Conservation (phyloP, 192 early-diverging fungal genomes). For the Entomortierella parvispora region DNA sequence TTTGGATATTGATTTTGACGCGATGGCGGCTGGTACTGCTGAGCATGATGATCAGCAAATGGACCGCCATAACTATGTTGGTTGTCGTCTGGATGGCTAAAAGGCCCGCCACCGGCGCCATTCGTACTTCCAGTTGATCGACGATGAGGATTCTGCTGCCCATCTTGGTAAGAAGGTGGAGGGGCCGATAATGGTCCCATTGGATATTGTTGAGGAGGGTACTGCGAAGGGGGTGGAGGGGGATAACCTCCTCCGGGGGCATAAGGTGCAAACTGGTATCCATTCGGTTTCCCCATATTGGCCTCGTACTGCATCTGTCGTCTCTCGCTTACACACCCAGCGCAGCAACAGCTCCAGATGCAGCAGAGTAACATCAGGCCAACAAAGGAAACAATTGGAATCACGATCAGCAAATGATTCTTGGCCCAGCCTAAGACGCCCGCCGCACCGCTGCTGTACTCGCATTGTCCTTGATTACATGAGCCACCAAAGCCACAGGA, state of each 20-base stretch:
- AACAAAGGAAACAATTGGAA: slow-evolving; percentile 53
- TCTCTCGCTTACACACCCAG: slow-evolving; percentile 24
- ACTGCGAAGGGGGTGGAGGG: slow-evolving; percentile 11
- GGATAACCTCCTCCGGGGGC: too few species aligned
- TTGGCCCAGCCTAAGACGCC: slow-evolving; percentile 56
- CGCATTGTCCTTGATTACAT: slow-evolving; percentile 69
- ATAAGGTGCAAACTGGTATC: slow-evolving; percentile 13
- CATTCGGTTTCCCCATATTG: slow-evolving; percentile 9
- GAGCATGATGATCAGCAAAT: slow-evolving; percentile 29
- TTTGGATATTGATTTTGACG: background rate
- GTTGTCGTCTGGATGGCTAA: slow-evolving; percentile 9
- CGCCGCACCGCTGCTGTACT: slow-evolving; percentile 30
- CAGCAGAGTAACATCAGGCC: slow-evolving; percentile 54
- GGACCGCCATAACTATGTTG: slow-evolving; percentile 4
- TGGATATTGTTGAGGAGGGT: slow-evolving; percentile 28
- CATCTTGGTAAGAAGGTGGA: slow-evolving; percentile 21
- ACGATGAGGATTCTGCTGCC: background rate
- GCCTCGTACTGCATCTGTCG: background rate
- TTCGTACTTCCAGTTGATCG: background rate
- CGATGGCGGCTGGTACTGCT: background rate
- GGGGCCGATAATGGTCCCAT: slow-evolving; percentile 23
- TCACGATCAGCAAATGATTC: slow-evolving; percentile 54
- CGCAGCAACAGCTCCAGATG: slow-evolving; percentile 48
- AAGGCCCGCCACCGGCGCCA: background rate
- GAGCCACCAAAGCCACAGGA: slow-evolving; percentile 72